phyloP scores from a whole-genome alignment of 2,329 filamentous ascomycete genomes.

The Fusarium pseudonygamai region DNA sequence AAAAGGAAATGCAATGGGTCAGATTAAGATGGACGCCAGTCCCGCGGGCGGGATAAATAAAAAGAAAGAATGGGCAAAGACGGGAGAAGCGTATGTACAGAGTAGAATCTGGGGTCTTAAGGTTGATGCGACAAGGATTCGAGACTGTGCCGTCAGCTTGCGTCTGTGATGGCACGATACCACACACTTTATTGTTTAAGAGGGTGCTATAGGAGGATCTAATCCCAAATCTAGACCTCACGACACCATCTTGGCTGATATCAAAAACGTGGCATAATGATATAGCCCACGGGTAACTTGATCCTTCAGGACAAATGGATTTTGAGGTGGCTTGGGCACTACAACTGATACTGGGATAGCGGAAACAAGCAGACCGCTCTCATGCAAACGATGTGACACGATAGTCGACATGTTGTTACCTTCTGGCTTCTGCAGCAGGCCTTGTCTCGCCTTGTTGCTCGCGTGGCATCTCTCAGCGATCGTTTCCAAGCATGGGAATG shows the following conservation, averaged over 20 bases:
- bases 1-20: not conserved
- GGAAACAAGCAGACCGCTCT: not conserved
- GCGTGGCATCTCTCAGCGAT: constrained; percentile 24
- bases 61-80: not conserved
- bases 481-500: constrained; percentile 9
- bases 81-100: not conserved
- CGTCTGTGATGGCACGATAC: constrained; percentile 27
- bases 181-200: not conserved
- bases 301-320: not conserved
- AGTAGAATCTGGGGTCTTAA: constrained; percentile 5
- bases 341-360: not conserved
- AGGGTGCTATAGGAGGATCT: not conserved
- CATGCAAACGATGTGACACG: constrained; percentile 21
- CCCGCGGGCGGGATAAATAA: not conserved
- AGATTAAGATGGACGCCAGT: not conserved
- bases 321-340: not conserved
- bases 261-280: constrained; percentile 20
- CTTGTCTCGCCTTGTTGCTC: constrained; percentile 11
- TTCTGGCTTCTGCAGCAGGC: constrained; percentile 1
- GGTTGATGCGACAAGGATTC: constrained; percentile 17
- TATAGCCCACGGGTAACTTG: not conserved
- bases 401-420: not conserved
- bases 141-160: constrained; percentile 19
- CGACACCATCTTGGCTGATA: not conserved
- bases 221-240: constrained; percentile 9